Evolutionary conservation across 106 monocot species (phyloP), one percentile per base, ranked within the genome.

Genomic region (Dioscorea alata): DNA sequence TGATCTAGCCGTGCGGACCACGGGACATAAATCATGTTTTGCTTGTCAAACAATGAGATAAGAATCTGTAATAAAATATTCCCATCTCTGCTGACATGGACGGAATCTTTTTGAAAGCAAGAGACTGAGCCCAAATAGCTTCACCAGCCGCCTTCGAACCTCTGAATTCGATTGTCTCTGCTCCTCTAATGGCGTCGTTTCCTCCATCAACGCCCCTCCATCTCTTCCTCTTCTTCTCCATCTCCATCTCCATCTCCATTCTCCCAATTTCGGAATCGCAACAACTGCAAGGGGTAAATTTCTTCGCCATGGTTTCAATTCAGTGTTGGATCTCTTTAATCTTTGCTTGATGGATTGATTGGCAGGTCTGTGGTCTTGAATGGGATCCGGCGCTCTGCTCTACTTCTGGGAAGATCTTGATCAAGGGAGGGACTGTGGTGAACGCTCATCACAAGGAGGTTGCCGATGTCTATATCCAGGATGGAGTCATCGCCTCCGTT

Each of bases 351-450:
- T 61, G 18, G 49, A n/a, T 59, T 6, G 23, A 57, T 42, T 53
- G 9, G 6, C 49, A 23, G 4, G 63, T 57, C 49, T 63, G 42
- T 54, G 86, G 90, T 81, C 84, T 69, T 87, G 79, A 1, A 17
- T 72, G 12, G 74, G 67, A 8, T 61, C 42, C 57, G 68, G 64
- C 50, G 51, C 58, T 52, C 70, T 66, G 34, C 49, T 71, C 8
- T 31, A 62, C 76, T 8, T 78, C 79, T 0, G 57, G 72, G 66
- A 96, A 81, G 80, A 86, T 96, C 59, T 48, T 92, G 80, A 87
- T 97, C 50, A 92, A 77, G 77, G 92, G 92, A 19, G 96, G 96
- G n/a, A 97, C 86, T 23, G 96, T 97, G 65, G 96, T 97, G 28
- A 97, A 97, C 62, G 96, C 96, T 14, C 86, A 92, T 79, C 84